phyloP scores from a whole-genome alignment of 2,329 filamentous ascomycete species.

The Dothideomycetes sp. region DNA sequence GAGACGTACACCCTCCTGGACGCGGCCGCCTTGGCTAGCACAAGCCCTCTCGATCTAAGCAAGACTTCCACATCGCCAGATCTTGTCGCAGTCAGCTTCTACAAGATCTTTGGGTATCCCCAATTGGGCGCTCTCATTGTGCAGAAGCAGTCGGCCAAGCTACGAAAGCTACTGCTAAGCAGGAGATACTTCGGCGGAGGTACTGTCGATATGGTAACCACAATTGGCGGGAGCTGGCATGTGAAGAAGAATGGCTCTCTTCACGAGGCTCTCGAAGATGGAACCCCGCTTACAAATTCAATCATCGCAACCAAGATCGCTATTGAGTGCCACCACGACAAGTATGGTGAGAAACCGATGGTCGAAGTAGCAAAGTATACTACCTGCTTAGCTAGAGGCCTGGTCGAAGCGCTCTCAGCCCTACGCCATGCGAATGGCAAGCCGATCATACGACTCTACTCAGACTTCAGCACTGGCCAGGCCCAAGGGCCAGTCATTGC shows the following conservation, averaged over 20 bases:
- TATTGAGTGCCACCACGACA: conserved; percentile 42
- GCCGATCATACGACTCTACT: conserved; percentile 44
- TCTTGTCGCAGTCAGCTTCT: conserved; percentile 50
- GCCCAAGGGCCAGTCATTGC: conserved; percentile 52
- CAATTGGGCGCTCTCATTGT: conserved; percentile 52
- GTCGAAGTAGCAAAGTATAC: conserved; percentile 48
- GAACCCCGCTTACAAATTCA: conserved; percentile 54
- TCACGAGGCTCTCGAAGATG: conserved; percentile 55
- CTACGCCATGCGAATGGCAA: conserved; percentile 45
- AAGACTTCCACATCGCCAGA: conserved; percentile 44
- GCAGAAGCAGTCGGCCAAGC: conserved; percentile 43
- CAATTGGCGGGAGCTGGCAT: conserved; percentile 43
- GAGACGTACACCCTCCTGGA: conserved; percentile 37
- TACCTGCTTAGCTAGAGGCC: conserved; percentile 36
- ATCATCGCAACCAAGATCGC: conserved; percentile 53
- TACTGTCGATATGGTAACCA: conserved; percentile 50
- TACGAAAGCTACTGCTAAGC: conserved; percentile 41
- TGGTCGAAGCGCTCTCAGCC: conserved; percentile 37
- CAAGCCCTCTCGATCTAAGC: conserved; percentile 45
- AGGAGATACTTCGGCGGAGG: conserved; percentile 58
- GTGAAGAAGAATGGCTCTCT: conserved; percentile 41
- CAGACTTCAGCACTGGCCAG: conserved; percentile 39
- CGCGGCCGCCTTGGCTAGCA: conserved; percentile 54
- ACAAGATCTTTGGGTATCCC: conserved; percentile 58
- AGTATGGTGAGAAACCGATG: conserved; percentile 50